Evolutionary conservation across 1,284 basidiomycete genomes (phyloP).

Genomic region (Fomes fomentarius): DNA sequence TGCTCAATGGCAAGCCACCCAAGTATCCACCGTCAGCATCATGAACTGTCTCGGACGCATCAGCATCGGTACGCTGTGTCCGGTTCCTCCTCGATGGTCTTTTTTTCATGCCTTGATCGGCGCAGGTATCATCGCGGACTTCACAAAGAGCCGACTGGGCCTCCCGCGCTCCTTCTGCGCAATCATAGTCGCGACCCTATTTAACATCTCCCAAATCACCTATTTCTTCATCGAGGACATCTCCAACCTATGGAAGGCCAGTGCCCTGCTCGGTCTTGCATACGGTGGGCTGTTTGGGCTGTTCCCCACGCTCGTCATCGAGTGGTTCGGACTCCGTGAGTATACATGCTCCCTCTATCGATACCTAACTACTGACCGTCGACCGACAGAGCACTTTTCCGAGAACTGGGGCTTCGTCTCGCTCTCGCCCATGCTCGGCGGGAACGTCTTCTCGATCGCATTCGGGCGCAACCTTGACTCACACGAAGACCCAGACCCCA

Average conservation of each 20-base stretch:
- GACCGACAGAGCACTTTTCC: slow-evolving; percentile 60
- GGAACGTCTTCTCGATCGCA: slow-evolving; percentile 83
- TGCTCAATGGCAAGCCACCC: slow-evolving; percentile 37
- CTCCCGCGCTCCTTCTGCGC: slow-evolving; percentile 76
- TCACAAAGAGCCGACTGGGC: slow-evolving; percentile 57
- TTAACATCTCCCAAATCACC: slow-evolving; percentile 72
- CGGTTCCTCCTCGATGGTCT: neutral
- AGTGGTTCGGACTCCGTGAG: slow-evolving; percentile 79
- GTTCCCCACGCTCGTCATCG: slow-evolving; percentile 76
- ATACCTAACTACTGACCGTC: neutral
- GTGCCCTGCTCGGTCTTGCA: slow-evolving; percentile 69
- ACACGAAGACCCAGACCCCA: too few species aligned
- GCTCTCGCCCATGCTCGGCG: slow-evolving; percentile 78
- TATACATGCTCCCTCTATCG: neutral
- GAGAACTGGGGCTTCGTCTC: slow-evolving; percentile 88
- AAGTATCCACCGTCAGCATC: slow-evolving; percentile 85
- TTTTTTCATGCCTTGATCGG: too few species aligned
- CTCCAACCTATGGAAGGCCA: slow-evolving; percentile 74
- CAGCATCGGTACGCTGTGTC: slow-evolving; percentile 58
- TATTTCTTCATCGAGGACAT: slow-evolving; percentile 64
- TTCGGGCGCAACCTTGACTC: slow-evolving; percentile 84
- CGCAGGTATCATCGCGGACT: slow-evolving; percentile 82
- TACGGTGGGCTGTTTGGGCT: slow-evolving; percentile 84
- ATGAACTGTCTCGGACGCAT: slow-evolving; percentile 87
- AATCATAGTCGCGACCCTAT: slow-evolving; percentile 63